A percentile compares a stretch with the other conserved stretches of the same genome.
Evolutionary conservation across 768 basidiomycete genomes (phyloP).

Genomic region (Gymnopilus junonius): DNA sequence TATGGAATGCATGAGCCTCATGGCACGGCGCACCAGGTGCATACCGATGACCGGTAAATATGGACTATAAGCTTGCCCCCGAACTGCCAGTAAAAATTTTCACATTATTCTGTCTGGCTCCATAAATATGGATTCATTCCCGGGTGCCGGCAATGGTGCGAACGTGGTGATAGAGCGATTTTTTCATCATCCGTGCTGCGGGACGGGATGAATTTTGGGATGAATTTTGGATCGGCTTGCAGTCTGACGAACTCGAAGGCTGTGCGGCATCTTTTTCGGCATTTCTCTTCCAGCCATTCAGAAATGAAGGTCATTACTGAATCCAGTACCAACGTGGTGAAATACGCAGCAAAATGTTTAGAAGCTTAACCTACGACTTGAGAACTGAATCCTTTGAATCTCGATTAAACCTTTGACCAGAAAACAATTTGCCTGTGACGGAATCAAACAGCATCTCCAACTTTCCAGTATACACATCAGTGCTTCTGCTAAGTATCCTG

Average conservation of each 20-base stretch:
- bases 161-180: neutral
- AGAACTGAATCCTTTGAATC: too few species aligned
- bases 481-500: too few species aligned
- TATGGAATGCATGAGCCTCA: slow-evolving; percentile 1
- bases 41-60: neutral
- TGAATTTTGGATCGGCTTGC: neutral
- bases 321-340: too few species aligned
- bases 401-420: too few species aligned
- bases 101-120: neutral
- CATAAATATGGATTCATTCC: neutral
- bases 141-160: slow-evolving; percentile 8
- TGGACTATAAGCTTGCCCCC: neutral
- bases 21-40: neutral
- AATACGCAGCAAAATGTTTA: too few species aligned
- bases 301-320: too few species aligned
- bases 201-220: neutral
- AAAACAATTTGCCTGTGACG: too few species aligned
- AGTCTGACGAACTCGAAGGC: neutral
- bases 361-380: too few species aligned
- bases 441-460: too few species aligned
- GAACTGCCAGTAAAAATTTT: neutral
- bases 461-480: too few species aligned
- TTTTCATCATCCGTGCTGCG: slow-evolving; percentile 4
- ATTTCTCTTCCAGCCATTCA: neutral
- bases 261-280: neutral